Conservation (phyloP, 345 rosid species). For the Salix viminalis region DNA sequence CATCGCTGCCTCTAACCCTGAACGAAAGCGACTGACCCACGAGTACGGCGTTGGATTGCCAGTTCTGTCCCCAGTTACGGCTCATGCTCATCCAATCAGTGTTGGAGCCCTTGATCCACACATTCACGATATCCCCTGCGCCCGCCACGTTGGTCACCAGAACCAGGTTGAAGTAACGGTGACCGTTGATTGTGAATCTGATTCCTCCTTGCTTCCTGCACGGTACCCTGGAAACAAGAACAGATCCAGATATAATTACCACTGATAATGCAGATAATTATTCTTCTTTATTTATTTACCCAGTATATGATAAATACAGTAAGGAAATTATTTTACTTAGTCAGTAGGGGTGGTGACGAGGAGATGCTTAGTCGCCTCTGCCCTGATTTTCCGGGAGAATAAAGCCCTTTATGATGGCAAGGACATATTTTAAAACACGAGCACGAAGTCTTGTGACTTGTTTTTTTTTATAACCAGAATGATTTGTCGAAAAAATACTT, state of each 20-base stretch:
- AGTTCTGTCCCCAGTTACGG: conserved; percentile 77
- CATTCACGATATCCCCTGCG: conserved; percentile 54
- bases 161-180: conserved; percentile 67
- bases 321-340: too few species aligned
- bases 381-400: neutral
- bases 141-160: conserved; percentile 66
- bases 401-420: too few species aligned
- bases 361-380: too few species aligned
- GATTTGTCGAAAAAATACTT: too few species aligned
- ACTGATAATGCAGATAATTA: too few species aligned
- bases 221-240: conserved; percentile 36
- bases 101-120: conserved; percentile 46
- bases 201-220: conserved; percentile 63
- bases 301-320: too few species aligned
- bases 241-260: neutral
- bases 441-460: too few species aligned
- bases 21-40: conserved; percentile 56
- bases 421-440: too few species aligned
- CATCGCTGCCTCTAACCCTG: conserved; percentile 44
- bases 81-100: conserved; percentile 61
- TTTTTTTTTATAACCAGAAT: too few species aligned
- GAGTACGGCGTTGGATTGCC: conserved; percentile 60
- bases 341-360: too few species aligned
- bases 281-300: too few species aligned
- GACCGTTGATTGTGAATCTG: conserved; percentile 65